Conservation (phyloP, 2,329 filamentous ascomycete genomes). For the Penicillium sp. region DNA sequence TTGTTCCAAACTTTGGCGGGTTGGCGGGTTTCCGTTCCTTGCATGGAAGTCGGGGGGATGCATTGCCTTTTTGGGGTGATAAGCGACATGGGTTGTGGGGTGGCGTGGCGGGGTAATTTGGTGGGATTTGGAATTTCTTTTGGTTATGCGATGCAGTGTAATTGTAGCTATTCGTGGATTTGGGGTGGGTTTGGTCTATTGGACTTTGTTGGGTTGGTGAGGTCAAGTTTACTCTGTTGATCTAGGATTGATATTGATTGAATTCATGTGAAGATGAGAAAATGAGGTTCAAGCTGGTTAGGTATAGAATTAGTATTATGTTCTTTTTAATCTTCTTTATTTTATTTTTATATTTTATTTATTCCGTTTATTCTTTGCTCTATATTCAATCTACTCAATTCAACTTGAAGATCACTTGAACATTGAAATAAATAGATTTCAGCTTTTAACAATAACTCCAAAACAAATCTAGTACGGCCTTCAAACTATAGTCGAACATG, state of each 20-base stretch:
- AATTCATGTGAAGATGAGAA: too few species aligned
- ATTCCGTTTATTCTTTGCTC: background rate
- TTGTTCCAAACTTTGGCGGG: background rate
- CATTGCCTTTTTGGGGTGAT: constrained; percentile 3
- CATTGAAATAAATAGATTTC: background rate
- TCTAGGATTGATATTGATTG: too few species aligned
- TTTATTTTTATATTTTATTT: background rate
- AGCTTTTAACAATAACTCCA: constrained; percentile 7
- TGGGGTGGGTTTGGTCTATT: background rate
- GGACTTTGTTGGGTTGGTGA: too few species aligned
- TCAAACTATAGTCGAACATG: constrained; percentile 4
- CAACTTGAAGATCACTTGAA: too few species aligned
- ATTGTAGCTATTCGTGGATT: too few species aligned
- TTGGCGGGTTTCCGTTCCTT: background rate
- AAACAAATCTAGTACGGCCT: constrained; percentile 1
- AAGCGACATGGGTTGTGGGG: background rate
- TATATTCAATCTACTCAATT: too few species aligned
- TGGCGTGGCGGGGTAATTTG: background rate
- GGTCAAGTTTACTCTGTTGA: too few species aligned
- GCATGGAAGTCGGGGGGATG: background rate
- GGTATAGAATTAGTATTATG: too few species aligned
- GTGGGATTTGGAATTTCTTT: background rate
- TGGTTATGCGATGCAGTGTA: too few species aligned
- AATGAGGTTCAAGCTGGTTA: too few species aligned
- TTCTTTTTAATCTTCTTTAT: too few species aligned